Percentiles rank a stretch among this genome's conserved stretches.
Evolutionary conservation across 441 rosid genomes (phyloP).

Genomic region (Melastoma candidum): DNA sequence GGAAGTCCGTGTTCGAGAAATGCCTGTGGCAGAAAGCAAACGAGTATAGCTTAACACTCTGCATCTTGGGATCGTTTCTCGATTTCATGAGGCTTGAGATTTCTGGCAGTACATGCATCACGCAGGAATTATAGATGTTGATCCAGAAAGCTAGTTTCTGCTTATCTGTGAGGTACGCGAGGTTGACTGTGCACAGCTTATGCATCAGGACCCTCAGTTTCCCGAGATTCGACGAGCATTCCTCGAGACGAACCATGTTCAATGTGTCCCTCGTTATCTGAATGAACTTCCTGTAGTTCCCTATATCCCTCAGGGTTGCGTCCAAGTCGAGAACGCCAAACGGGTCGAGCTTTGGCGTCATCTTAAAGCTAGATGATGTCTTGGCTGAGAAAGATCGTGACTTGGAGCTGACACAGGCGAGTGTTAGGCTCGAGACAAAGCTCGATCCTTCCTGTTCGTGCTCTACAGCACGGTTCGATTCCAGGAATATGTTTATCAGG

Average conservation of each 20-base stretch:
- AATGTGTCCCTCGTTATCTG: conserved; percentile 51
- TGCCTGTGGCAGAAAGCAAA: conserved; percentile 38
- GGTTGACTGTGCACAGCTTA: conserved; percentile 49
- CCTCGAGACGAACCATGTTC: conserved; percentile 32
- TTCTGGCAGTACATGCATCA: too few relatives aligned
- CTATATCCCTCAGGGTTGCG: conserved; percentile 51
- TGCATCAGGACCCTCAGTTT: conserved; percentile 59
- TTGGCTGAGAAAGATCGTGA: conserved; percentile 19
- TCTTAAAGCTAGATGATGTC: conserved; percentile 38
- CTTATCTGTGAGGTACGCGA: conserved; percentile 7
- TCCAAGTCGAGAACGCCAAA: conserved; percentile 48
- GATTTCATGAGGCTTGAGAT: too few relatives aligned
- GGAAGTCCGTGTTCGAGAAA: conserved; percentile 81
- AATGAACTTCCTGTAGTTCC: conserved; percentile 71
- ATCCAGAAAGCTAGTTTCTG: too few relatives aligned
- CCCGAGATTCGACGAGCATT: conserved; percentile 31
- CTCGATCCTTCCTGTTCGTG: conserved; percentile 32
- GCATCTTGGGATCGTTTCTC: conserved; percentile 1
- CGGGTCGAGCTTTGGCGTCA: conserved; percentile 57
- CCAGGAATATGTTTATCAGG: conserved; percentile 55
- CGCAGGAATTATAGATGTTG: too few relatives aligned
- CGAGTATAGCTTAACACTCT: conserved; percentile 1
- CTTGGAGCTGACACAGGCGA: conserved; percentile 42
- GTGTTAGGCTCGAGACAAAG: conserved; percentile 45
- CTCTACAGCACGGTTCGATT: conserved; percentile 34